A percentile compares a stretch with the other conserved stretches of the same genome.
phyloP scores from a whole-genome alignment of 2,329 filamentous ascomycete genomes.

The Onygena corvina region DNA sequence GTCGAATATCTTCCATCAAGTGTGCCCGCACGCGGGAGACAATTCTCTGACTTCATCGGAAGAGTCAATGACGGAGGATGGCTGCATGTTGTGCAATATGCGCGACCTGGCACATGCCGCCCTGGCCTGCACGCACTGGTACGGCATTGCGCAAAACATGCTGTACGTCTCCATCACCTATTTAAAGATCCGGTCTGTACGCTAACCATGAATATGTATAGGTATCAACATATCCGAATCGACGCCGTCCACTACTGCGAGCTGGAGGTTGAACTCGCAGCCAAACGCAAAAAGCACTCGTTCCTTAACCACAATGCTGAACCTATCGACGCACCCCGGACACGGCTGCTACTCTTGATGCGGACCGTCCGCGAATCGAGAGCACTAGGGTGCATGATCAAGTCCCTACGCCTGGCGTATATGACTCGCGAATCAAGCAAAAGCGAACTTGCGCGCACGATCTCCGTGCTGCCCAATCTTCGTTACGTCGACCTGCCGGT shows the following conservation, averaged over 20 bases:
- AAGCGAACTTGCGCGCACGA: conserved; percentile 69
- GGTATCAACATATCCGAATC: conserved; percentile 81
- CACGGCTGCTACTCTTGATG: conserved; percentile 65
- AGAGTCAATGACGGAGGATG: conserved; percentile 61
- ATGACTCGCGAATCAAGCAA: conserved; percentile 87
- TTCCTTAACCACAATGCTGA: conserved; percentile 66
- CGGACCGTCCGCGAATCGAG: conserved; percentile 70
- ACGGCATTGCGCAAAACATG: conserved; percentile 42
- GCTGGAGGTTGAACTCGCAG: conserved; percentile 67
- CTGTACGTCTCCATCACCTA: conserved; percentile 45
- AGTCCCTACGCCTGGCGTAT: conserved; percentile 79
- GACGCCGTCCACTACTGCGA: conserved; percentile 91
- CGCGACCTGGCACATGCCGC: conserved; percentile 74
- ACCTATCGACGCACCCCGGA: conserved; percentile 65
- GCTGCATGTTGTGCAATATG: conserved; percentile 88
- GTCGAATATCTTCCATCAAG: conserved; percentile 61
- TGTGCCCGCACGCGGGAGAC: conserved; percentile 74
- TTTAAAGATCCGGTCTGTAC: too few relatives aligned
- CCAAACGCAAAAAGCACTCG: conserved; percentile 62
- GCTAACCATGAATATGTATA: too few relatives aligned
- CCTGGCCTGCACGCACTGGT: conserved; percentile 63
- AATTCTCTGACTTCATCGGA: conserved; percentile 72
- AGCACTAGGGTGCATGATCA: conserved; percentile 55
- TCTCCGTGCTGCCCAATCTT: conserved; percentile 73
- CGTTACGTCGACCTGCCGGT: conserved; percentile 84